phyloP scores from a whole-genome alignment of 1,284 basidiomycete genomes.

The Ustilago tritici region DNA sequence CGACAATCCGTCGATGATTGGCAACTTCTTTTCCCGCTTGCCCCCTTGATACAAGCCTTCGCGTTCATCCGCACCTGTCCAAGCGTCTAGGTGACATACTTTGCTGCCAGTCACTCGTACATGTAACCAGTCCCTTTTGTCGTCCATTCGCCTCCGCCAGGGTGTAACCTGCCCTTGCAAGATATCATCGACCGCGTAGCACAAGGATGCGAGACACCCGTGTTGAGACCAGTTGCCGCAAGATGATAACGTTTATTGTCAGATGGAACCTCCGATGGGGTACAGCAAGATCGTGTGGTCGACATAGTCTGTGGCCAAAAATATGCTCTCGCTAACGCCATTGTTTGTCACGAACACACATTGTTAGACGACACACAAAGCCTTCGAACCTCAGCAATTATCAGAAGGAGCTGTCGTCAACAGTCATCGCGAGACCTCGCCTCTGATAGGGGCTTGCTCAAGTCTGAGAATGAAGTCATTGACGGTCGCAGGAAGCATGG shows the following conservation, averaged over 20 bases:
- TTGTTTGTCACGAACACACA: background rate
- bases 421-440: background rate
- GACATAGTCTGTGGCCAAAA: background rate
- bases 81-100: background rate
- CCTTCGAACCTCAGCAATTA: background rate
- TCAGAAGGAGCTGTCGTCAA: background rate
- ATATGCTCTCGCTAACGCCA: background rate
- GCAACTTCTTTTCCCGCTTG: background rate
- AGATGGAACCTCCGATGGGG: too few relatives aligned
- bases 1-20: conserved; percentile 1
- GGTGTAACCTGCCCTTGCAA: background rate
- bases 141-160: background rate
- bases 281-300: background rate
- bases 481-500: background rate
- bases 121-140: background rate
- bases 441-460: background rate
- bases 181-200: too few relatives aligned
- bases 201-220: too few relatives aligned
- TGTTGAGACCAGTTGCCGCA: background rate
- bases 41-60: background rate
- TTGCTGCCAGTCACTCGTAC: background rate
- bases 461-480: background rate
- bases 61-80: background rate
- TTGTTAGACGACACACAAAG: background rate
- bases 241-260: background rate